Conservation (phyloP, 306 rosid species). For the Dalbergia oliveri region DNA sequence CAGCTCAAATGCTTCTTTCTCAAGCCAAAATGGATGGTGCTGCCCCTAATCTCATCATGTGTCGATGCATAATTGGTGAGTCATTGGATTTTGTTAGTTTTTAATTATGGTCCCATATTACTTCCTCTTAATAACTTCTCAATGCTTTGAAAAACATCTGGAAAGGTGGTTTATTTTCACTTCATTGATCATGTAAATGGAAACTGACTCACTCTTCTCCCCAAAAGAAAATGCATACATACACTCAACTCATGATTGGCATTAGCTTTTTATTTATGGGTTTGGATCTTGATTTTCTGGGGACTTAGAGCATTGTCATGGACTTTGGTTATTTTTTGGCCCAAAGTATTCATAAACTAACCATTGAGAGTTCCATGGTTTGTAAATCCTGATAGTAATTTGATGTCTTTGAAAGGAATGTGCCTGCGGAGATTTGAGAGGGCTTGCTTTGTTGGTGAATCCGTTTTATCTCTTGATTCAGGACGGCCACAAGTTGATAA, state of each 20-base stretch:
- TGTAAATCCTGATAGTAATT: conserved; percentile 48
- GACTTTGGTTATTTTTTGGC: conserved; percentile 29
- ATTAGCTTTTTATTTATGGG: conserved; percentile 37
- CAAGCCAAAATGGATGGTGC: conserved; percentile 81
- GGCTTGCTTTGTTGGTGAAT: conserved; percentile 76
- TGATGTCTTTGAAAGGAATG: conserved; percentile 76
- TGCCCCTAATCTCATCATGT: conserved; percentile 66
- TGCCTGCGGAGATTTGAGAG: conserved; percentile 84
- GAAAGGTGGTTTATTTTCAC: neutral
- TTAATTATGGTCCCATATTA: conserved; percentile 28
- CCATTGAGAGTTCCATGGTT: conserved; percentile 28
- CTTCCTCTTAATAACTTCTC: conserved; percentile 25
- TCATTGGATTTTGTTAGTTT: conserved; percentile 24
- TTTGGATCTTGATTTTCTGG: conserved; percentile 37
- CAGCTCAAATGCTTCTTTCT: conserved; percentile 79
- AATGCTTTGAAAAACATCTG: conserved; percentile 31
- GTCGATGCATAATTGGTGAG: conserved; percentile 82
- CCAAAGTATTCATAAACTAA: conserved; percentile 32
- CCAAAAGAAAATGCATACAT: no score
- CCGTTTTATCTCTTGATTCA: conserved; percentile 61
- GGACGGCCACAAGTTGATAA: conserved; percentile 67
- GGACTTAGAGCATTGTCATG: conserved; percentile 27
- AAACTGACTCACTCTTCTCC: neutral
- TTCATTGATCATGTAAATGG: neutral
- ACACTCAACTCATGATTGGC: conserved; percentile 9